Evolutionary conservation across 1,284 basidiomycete genomes (phyloP), one percentile per base, ranked within the genome.

Genomic region (Cryptococcus floricola): DNA sequence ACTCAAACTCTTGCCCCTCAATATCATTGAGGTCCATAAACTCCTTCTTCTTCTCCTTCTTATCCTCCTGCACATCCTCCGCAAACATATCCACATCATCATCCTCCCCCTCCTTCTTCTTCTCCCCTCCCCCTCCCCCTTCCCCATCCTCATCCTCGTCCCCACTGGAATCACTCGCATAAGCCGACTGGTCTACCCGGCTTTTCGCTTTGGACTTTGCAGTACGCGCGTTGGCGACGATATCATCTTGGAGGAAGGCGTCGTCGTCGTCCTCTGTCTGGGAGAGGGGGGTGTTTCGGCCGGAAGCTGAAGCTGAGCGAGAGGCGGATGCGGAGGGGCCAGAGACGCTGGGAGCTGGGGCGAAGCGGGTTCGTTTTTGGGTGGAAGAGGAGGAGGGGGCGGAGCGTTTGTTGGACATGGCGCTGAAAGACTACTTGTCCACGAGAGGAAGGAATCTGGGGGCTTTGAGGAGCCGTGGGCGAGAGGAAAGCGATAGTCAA

Each of bases 141-240:
- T 2, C 56, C 64, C 0, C 72, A 54, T 54, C 90, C 19, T 89
- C 88, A 71, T 94, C 92, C 23, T 60, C 59, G 7, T 89, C 91
- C 60, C 94, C 91, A 67, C 92, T 89, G 52, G 86, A 94, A 74
- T 97, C 94, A 1, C 90, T 92, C 5, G 92, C 92, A 73, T 96
- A 97, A 4, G 93, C 94, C 52, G 91, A 90, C 27, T 83, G 87
- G 53, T 80, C 75, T 69, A 34, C 31, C 31, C 31, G 31, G 80
- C 54, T 86, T 83, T 75, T 85, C 82, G 52, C 87, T 83, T 70
- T 89, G 79, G 68, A 88, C 84, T 42, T 84, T 4, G 62, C 61
- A 14, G 48, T 42, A n/a, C 64, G 60, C 19, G 55, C 66, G 19
- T 66, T 56, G 54, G 71, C 61, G 2, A 64, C 70, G 19, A 77